Conservation (phyloP, 805 yeast species). For the Candida quercuum region DNA sequence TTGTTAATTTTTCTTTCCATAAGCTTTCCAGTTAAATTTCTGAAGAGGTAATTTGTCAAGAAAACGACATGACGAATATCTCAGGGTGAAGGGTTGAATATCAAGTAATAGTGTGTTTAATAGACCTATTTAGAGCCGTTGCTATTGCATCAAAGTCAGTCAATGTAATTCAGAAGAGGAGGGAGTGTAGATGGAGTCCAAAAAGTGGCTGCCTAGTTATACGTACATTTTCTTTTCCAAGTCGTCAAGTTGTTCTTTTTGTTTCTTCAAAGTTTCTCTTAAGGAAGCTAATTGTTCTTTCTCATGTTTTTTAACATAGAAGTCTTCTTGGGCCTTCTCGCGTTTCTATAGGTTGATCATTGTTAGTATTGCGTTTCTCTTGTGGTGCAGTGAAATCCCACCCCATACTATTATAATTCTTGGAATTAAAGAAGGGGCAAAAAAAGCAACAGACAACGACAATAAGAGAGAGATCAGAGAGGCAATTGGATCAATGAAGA, state of each 20-base stretch:
- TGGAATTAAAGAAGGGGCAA: too few relatives aligned
- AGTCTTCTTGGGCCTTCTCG: conserved; percentile 89
- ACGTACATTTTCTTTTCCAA: conserved; percentile 39
- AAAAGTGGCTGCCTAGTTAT: too few relatives aligned
- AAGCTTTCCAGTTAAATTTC: too few relatives aligned
- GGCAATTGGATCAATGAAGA: too few relatives aligned
- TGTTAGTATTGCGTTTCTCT: too few relatives aligned
- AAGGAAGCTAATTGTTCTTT: conserved; percentile 77
- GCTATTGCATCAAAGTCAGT: background rate
- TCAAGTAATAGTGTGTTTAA: background rate
- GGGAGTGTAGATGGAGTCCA: too few relatives aligned
- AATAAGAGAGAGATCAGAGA: too few relatives aligned
- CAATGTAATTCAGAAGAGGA: background rate
- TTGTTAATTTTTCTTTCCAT: too few relatives aligned
- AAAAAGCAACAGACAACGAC: too few relatives aligned
- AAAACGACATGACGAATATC: background rate
- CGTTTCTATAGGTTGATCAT: conserved; percentile 53
- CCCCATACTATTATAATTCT: too few relatives aligned
- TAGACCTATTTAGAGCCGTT: background rate
- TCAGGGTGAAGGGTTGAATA: background rate
- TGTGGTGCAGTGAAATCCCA: too few relatives aligned
- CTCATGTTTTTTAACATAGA: conserved; percentile 83
- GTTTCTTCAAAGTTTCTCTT: conserved; percentile 72
- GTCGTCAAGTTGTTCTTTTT: conserved; percentile 53
- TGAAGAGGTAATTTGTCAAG: too few relatives aligned